Evolutionary conservation across 169 alveolate species (phyloP).

Genomic region (Cryptosporidium canis): DNA sequence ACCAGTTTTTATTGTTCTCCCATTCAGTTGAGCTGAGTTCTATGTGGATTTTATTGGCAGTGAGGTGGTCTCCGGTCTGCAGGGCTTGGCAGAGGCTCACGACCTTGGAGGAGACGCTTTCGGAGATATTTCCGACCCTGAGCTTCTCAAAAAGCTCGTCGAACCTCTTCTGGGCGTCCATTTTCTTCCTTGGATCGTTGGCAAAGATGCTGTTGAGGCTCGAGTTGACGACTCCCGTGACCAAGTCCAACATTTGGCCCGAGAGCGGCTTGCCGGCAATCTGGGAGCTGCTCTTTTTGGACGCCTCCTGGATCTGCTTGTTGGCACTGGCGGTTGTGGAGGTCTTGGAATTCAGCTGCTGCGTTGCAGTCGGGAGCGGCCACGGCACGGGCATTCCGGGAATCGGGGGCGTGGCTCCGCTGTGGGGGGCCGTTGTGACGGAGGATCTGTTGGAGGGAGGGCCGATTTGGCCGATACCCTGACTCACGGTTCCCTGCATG

Average conservation of each 20-base stretch:
- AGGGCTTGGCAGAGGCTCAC: constrained; percentile 79
- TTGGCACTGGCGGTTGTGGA: constrained; percentile 78
- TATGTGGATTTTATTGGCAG: constrained; percentile 81
- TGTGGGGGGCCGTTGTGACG: constrained; percentile 84
- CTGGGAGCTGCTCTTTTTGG: constrained; percentile 1
- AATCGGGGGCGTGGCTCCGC: constrained; percentile 84
- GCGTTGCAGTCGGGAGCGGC: constrained; percentile 90
- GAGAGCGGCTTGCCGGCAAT: constrained; percentile 19
- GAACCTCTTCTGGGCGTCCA: constrained; percentile 74
- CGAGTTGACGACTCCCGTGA: constrained; percentile 12
- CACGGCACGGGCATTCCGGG: constrained; percentile 91
- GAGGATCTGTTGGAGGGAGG: constrained; percentile 28
- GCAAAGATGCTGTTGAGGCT: constrained; percentile 4
- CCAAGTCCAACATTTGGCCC: constrained; percentile 43
- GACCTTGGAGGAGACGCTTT: constrained; percentile 79
- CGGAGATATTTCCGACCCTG: constrained; percentile 79
- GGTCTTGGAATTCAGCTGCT: constrained; percentile 78
- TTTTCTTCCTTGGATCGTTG: constrained; percentile 58
- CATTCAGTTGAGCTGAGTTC: constrained; percentile 83
- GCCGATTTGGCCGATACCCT: neutral
- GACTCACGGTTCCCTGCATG: neutral
- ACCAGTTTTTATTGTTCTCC: constrained; percentile 85
- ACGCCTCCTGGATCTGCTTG: constrained; percentile 75
- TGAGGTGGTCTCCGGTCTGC: constrained; percentile 79
- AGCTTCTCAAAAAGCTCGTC: constrained; percentile 80